Evolutionary conservation across 352 stramenopile species (phyloP).

Genomic region (Phytophthora fragariae): DNA sequence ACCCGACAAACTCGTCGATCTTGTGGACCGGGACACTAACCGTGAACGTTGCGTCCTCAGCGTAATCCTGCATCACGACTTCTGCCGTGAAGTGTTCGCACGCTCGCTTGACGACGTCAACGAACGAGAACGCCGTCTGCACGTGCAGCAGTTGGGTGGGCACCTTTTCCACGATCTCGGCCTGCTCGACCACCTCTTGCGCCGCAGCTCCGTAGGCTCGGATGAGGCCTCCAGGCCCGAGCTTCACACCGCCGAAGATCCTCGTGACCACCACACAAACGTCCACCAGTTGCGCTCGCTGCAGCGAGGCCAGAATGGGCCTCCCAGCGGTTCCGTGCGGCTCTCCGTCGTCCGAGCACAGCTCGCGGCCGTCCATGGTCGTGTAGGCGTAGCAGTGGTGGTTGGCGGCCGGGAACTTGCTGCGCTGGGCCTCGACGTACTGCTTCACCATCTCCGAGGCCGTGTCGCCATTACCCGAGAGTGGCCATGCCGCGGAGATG

Average conservation of each 20-base stretch:
- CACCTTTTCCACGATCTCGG: slow-evolving; percentile 63
- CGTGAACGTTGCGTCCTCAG: slow-evolving; percentile 45
- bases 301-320: slow-evolving; percentile 67
- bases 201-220: slow-evolving; percentile 74
- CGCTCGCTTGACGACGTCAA: slow-evolving; percentile 54
- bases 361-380: slow-evolving; percentile 57
- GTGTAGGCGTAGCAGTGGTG: slow-evolving; percentile 84
- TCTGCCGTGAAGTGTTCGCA: slow-evolving; percentile 53
- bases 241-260: slow-evolving; percentile 78
- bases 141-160: slow-evolving; percentile 49
- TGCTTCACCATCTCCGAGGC: slow-evolving; percentile 53
- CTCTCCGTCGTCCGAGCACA: slow-evolving; percentile 81
- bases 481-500: slow-evolving; percentile 71
- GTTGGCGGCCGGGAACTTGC: slow-evolving; percentile 60
- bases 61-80: slow-evolving; percentile 50
- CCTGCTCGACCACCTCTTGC: slow-evolving; percentile 59
- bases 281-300: slow-evolving; percentile 69
- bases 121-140: slow-evolving; percentile 41
- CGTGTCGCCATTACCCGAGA: slow-evolving; percentile 32
- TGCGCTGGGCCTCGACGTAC: slow-evolving; percentile 53
- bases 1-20: slow-evolving; percentile 37
- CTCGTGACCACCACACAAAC: slow-evolving; percentile 78
- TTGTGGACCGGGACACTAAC: slow-evolving; percentile 51
- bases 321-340: slow-evolving; percentile 76
- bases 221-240: slow-evolving; percentile 76